Evolutionary conservation across 176 grass and related monocot genomes (phyloP).

Genomic region (Musa troglodytarum): DNA sequence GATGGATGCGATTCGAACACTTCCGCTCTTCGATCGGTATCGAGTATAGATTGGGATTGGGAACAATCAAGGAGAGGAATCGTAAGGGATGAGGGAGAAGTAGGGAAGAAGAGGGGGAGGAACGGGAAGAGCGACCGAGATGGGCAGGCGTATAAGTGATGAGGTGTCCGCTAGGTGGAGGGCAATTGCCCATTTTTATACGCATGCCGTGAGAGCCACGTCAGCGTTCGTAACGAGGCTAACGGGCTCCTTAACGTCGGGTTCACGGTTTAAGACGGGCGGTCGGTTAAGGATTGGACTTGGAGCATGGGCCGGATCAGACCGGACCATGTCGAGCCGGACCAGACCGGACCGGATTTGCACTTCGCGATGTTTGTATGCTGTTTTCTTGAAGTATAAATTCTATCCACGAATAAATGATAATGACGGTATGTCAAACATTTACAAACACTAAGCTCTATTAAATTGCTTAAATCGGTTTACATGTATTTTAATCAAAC

Average conservation of each 20-base stretch:
- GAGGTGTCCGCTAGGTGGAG: neutral
- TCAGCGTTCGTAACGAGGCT: slow-evolving; percentile 8
- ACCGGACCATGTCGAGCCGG: too few relatives aligned
- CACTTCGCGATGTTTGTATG: too few relatives aligned
- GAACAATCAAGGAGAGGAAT: neutral
- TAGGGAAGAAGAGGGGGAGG: neutral
- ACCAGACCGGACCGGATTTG: too few relatives aligned
- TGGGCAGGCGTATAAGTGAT: neutral
- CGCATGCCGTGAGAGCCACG: slow-evolving; percentile 10
- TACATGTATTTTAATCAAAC: too few relatives aligned
- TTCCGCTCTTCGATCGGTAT: neutral
- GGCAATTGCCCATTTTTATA: slow-evolving; percentile 2
- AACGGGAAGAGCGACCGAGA: neutral
- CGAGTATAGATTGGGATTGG: neutral
- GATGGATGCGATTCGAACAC: neutral
- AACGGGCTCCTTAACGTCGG: neutral
- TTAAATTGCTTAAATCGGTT: too few relatives aligned
- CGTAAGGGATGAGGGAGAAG: slow-evolving; percentile 1
- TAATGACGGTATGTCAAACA: too few relatives aligned
- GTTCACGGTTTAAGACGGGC: neutral
- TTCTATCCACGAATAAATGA: too few relatives aligned
- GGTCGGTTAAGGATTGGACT: too few relatives aligned
- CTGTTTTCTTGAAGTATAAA: too few relatives aligned
- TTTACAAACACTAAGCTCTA: too few relatives aligned
- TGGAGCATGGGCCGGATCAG: too few relatives aligned